phyloP scores from a whole-genome alignment of 345 rosid species.

The Lumnitzera littorea region DNA sequence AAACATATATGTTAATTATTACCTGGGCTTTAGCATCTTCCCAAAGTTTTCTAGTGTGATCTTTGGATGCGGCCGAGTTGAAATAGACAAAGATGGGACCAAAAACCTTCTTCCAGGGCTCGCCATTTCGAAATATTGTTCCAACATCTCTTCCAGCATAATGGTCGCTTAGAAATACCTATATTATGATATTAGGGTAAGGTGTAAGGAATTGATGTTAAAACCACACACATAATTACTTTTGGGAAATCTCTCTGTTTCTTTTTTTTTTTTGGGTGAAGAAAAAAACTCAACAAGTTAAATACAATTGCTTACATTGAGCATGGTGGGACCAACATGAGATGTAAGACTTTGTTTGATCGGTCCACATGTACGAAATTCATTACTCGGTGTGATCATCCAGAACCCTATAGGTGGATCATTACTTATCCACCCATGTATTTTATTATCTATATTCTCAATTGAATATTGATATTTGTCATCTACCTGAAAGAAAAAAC shows the following conservation, averaged over 20 bases:
- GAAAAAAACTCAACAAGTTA: too few species aligned
- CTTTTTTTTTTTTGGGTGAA: too few species aligned
- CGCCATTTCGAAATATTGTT: constrained; percentile 15
- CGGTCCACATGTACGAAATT: constrained; percentile 29
- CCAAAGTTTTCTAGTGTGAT: constrained; percentile 17
- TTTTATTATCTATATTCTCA: constrained; percentile 21
- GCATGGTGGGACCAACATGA: constrained; percentile 23
- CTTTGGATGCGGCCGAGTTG: constrained; percentile 17
- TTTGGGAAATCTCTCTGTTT: too few species aligned
- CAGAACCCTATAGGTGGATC: constrained; percentile 28
- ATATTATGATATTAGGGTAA: background rate
- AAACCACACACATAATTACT: too few species aligned
- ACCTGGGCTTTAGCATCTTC: constrained; percentile 36
- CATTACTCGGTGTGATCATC: constrained; percentile 32
- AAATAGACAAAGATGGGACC: constrained; percentile 34
- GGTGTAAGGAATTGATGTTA: background rate
- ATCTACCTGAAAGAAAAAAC: constrained; percentile 20
- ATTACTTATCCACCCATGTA: constrained; percentile 36
- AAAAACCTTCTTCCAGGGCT: constrained; percentile 34
- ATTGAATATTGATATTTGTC: constrained; percentile 35
- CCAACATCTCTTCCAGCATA: constrained; percentile 22
- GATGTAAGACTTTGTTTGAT: constrained; percentile 26
- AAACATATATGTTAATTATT: background rate
- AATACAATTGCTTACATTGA: constrained; percentile 18
- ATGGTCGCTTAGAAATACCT: constrained; percentile 36